Evolutionary conservation across 305 asterid genomes (phyloP).

Genomic region (Rubia balearica): DNA sequence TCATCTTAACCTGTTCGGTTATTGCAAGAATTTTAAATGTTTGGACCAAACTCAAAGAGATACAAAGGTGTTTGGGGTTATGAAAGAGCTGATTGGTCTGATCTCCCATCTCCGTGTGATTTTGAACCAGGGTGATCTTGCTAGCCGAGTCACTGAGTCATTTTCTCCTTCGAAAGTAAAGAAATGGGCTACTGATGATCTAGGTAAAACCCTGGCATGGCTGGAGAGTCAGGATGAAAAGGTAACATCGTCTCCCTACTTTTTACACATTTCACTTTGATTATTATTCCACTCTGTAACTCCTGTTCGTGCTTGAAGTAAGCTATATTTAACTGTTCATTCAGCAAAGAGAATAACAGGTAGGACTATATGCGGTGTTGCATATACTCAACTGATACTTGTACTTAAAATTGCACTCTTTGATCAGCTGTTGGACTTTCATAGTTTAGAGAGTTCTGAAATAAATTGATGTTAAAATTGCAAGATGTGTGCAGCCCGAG

Average conservation of each 20-base stretch:
- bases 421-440: background rate
- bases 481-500: constrained; percentile 9
- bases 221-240: constrained; percentile 81
- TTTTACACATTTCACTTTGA: background rate
- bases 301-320: background rate
- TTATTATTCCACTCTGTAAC: background rate
- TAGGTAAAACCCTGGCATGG: constrained; percentile 66
- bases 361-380: background rate
- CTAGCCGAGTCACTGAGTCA: constrained; percentile 32
- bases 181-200: constrained; percentile 83
- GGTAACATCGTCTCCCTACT: constrained; percentile 28
- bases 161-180: constrained; percentile 60
- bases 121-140: constrained; percentile 20
- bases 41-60: background rate
- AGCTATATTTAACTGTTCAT: background rate
- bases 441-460: background rate
- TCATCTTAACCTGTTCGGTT: background rate
- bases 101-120: constrained; percentile 19
- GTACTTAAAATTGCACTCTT: no score
- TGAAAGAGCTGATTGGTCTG: background rate
- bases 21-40: background rate
- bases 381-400: no score
- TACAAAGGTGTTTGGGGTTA: background rate
- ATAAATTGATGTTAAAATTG: background rate
- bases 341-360: background rate